Evolutionary conservation across 2,329 filamentous ascomycete species (phyloP).

Genomic region (Clonostachys rosea): DNA sequence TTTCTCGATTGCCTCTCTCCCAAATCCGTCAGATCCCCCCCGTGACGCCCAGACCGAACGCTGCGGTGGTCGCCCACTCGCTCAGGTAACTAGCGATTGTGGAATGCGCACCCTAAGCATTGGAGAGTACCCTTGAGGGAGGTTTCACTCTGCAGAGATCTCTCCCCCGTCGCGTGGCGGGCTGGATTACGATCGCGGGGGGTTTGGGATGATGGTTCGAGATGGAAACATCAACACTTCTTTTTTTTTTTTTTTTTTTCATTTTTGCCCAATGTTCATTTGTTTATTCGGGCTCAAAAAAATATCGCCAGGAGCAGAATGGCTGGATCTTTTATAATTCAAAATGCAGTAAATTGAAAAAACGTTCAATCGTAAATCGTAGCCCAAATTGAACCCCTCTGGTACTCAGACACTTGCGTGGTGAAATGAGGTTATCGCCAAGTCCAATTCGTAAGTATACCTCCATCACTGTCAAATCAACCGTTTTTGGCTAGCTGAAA

Average conservation of each 20-base stretch:
- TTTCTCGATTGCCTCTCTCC: slow-evolving; percentile 41
- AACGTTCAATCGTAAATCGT: not conserved
- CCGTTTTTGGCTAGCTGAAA: not conserved
- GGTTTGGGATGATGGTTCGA: slow-evolving; percentile 46
- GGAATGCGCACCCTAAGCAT: slow-evolving; percentile 54
- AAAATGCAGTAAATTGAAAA: not conserved
- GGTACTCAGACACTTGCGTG: not conserved
- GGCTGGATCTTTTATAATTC: not conserved
- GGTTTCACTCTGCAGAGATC: slow-evolving; percentile 68
- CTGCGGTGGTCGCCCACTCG: slow-evolving; percentile 62
- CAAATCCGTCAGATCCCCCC: slow-evolving; percentile 51
- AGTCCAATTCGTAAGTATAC: not conserved
- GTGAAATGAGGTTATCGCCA: slow-evolving; percentile 8
- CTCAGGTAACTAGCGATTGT: slow-evolving; percentile 64
- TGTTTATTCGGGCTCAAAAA: not conserved
- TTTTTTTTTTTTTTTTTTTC: slow-evolving; percentile 28
- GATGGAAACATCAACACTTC: slow-evolving; percentile 49
- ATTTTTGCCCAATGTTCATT: slow-evolving; percentile 14
- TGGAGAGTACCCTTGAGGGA: slow-evolving; percentile 67
- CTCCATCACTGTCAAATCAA: not conserved
- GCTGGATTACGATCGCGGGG: slow-evolving; percentile 61
- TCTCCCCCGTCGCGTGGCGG: slow-evolving; percentile 68
- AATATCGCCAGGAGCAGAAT: not conserved
- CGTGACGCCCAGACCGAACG: slow-evolving; percentile 65
- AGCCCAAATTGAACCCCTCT: not conserved